Evolutionary conservation across 73 alveolate species (phyloP).

Genomic region (Diophrys appendiculata): DNA sequence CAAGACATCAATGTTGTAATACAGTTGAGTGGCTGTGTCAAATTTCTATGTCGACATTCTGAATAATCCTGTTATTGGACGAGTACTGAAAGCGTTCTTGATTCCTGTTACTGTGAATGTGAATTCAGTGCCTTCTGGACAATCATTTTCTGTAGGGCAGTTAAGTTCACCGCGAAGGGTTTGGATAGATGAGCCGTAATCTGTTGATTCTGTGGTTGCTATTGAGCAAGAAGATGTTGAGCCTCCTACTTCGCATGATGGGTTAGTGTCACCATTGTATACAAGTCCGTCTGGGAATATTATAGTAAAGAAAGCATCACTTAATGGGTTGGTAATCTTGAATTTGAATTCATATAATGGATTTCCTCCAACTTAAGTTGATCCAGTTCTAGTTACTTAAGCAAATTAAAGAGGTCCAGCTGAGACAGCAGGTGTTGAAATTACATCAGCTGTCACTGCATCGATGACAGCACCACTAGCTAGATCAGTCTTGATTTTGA

Average conservation of each 20-base stretch:
- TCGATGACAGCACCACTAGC: slow-evolving; percentile 39
- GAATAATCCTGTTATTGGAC: slow-evolving; percentile 44
- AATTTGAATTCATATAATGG: slow-evolving; percentile 31
- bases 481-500: slow-evolving; percentile 29
- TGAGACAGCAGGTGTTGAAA: slow-evolving; percentile 44
- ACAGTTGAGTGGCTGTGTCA: slow-evolving; percentile 17
- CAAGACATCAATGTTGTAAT: slow-evolving; percentile 13
- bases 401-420: slow-evolving; percentile 52
- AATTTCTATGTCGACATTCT: slow-evolving; percentile 33
- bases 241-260: slow-evolving; percentile 36
- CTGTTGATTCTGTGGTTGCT: slow-evolving; percentile 34
- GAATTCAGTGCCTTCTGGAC: slow-evolving; percentile 6
- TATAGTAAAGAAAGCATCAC: slow-evolving; percentile 31
- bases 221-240: slow-evolving; percentile 11
- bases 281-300: slow-evolving; percentile 51
- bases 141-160: not conserved
- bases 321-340: slow-evolving; percentile 18
- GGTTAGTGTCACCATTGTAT: slow-evolving; percentile 23
- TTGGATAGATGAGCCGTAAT: not conserved
- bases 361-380: slow-evolving; percentile 28
- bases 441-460: slow-evolving; percentile 21
- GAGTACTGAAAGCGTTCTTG: slow-evolving; percentile 42
- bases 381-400: slow-evolving; percentile 16
- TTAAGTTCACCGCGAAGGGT: not conserved
- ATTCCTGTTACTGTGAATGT: slow-evolving; percentile 38